Conservation (phyloP, 345 rosid genomes). For the Psidium friedrichsthalianum region DNA sequence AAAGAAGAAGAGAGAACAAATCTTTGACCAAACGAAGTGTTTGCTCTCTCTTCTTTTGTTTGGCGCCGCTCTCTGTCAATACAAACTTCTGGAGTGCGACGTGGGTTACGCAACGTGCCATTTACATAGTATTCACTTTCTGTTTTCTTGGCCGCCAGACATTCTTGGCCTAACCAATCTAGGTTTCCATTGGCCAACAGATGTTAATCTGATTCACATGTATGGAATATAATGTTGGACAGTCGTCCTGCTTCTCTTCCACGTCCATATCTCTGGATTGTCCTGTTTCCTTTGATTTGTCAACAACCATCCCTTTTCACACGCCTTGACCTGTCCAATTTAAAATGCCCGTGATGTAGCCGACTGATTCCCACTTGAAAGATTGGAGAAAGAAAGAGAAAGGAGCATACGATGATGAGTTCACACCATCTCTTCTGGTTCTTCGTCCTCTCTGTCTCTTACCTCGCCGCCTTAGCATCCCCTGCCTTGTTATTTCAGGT, state of each 20-base stretch:
- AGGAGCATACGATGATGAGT: constrained; percentile 8
- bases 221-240: background rate
- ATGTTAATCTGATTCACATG: no score
- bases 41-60: background rate
- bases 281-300: background rate
- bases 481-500: constrained; percentile 61
- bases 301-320: background rate
- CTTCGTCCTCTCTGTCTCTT: constrained; percentile 17
- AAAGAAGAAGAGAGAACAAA: background rate
- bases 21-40: background rate
- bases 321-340: background rate
- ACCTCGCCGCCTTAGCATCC: constrained; percentile 26
- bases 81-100: background rate
- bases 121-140: background rate
- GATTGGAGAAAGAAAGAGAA: background rate
- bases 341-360: background rate
- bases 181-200: no score
- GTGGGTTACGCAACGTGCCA: background rate
- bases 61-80: background rate
- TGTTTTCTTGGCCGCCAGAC: no score
- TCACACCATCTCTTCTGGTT: background rate
- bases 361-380: background rate
- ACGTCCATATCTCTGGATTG: background rate
- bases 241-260: background rate
- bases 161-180: no score